These are phyloP conservation scores for Vigna unguiculata DNA, from an alignment of 306 rosid genomes.

Conservation along the genomic window DNA sequence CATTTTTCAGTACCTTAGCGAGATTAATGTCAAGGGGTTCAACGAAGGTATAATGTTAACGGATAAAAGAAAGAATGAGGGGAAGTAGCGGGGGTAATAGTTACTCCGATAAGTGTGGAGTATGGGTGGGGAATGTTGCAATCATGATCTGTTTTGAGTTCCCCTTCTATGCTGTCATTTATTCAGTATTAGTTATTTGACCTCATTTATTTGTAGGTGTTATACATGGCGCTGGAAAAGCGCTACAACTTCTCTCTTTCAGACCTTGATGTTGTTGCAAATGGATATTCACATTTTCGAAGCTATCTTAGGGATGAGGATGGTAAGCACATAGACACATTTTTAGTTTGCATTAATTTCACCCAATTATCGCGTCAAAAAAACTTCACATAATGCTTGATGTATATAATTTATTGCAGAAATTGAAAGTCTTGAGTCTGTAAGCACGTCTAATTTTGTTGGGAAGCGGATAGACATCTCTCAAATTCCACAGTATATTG, in stretches of 20 bases:
- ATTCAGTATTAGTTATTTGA: slow-evolving; percentile 17
- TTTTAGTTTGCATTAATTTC: not conserved
- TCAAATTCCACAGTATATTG: slow-evolving; percentile 70
- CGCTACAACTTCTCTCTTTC: slow-evolving; percentile 88
- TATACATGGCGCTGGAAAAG: slow-evolving; percentile 82
- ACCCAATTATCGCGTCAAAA: not conserved
- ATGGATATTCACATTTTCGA: slow-evolving; percentile 80
- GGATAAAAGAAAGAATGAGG: not conserved
- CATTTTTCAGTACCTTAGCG: slow-evolving; percentile 72
- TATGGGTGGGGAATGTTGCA: slow-evolving; percentile 2
- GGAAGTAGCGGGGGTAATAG: no score
- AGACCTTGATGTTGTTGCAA: slow-evolving; percentile 82
- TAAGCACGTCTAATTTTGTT: slow-evolving; percentile 52
- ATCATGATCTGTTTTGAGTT: slow-evolving; percentile 21
- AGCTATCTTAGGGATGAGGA: slow-evolving; percentile 63
- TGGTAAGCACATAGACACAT: slow-evolving; percentile 49
- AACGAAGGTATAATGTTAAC: slow-evolving; percentile 57
- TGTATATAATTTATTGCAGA: slow-evolving; percentile 57
- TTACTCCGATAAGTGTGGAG: not conserved
- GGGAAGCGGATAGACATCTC: slow-evolving; percentile 67
- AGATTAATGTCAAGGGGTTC: slow-evolving; percentile 77
- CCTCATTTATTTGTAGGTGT: slow-evolving; percentile 58
- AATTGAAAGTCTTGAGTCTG: slow-evolving; percentile 36
- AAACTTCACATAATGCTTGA: slow-evolving; percentile 15
- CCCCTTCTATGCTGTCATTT: slow-evolving; percentile 3